Base-by-base conservation (phyloP, 257 asterid species). In the Galeopsis tetrahit region DNA sequence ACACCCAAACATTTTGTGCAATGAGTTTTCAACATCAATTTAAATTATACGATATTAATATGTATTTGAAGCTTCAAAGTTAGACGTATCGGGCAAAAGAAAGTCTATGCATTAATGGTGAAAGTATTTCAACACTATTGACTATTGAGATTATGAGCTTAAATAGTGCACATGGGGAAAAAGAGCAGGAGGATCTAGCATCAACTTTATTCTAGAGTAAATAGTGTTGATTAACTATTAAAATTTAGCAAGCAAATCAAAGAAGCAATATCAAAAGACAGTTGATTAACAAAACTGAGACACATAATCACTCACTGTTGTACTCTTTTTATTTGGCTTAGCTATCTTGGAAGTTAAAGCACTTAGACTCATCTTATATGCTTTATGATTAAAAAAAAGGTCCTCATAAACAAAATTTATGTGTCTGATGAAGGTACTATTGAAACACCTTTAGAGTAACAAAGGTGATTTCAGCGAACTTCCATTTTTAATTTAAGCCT, bases 401-500 rank as follows among this genome's bases (percentile, higher is more conserved):
- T 61, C 53, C 36, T 55, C 14, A 64, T 34, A 8, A 17, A 61
- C n/a, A 21, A 34, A 36, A n/a, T 33, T 43, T 31, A 68, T 17
- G 34, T 76, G 66, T 85, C 61, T 51, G 80, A 77, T 42, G 63
- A 87, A 21, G 82, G 77, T 64, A 75, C 82, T 76, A 84, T 69
- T 33, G 73, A 78, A 81, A 80, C 83, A 80, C 84, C 85, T 74
- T 53, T 44, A 60, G 74, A 55, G 62, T 71, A 56, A 66, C n/a
- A 38, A 73, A 67, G 82, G 85, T 63, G 77, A 66, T 83, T 71
- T 76, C 83, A 80, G 78, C 81, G 71, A 85, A 74, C 82, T 83
- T 71, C 84, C 84, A 75, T 56, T 9, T 48, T 73, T 28, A 43
- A 77, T 80, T 60, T 78, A 68, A 58, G 86, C 87, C 87, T 86